These are phyloP conservation scores for Biancaea sappan DNA, from an alignment of 306 rosid genomes.

Conservation along the genomic window DNA sequence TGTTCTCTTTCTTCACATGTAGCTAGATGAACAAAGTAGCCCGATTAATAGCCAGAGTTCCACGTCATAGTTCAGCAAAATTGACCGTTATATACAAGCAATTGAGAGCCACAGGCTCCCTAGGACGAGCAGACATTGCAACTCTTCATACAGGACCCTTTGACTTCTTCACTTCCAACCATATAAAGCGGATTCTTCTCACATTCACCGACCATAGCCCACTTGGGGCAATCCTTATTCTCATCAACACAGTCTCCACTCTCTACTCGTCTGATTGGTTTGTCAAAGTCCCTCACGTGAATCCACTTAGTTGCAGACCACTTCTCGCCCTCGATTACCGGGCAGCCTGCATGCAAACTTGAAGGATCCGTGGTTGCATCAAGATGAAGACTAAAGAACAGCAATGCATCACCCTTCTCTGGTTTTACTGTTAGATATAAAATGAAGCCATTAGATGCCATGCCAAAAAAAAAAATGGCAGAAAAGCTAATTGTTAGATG, in stretches of 20 bases:
- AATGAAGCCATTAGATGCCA: background rate
- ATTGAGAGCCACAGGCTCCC: conserved; percentile 9
- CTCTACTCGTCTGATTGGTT: conserved; percentile 5
- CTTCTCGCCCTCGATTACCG: conserved; percentile 91
- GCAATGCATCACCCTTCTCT: conserved; percentile 81
- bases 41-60: background rate
- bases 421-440: conserved; percentile 67
- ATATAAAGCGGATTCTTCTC: conserved; percentile 75
- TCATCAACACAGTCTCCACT: conserved; percentile 57
- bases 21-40: background rate
- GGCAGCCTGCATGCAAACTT: conserved; percentile 96
- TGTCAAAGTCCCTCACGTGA: conserved; percentile 72
- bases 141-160: conserved; percentile 89
- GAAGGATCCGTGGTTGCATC: conserved; percentile 57
- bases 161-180: conserved; percentile 60
- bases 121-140: conserved; percentile 70
- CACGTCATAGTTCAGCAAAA: conserved; percentile 18
- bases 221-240: conserved; percentile 60
- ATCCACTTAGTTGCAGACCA: conserved; percentile 99
- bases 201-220: conserved; percentile 89
- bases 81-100: conserved; percentile 51
- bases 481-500: background rate
- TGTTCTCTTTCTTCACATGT: background rate
- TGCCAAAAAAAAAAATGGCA: background rate
- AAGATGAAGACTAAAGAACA: conserved; percentile 92